Base-by-base conservation (phyloP, 2,329 filamentous ascomycete species). In the Dendryphion nanum region DNA sequence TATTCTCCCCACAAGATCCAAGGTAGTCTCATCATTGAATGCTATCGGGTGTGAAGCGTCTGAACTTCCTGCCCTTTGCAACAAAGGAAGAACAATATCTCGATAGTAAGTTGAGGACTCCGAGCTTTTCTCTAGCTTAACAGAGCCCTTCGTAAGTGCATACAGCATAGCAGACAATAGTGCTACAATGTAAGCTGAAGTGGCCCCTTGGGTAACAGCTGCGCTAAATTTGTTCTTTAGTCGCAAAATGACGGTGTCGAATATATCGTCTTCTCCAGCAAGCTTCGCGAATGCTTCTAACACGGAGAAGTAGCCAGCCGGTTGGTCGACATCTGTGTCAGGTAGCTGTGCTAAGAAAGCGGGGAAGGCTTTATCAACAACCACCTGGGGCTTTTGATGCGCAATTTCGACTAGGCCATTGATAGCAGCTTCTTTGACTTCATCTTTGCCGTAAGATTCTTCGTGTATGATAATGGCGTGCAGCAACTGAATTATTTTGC, bases 251-350 rank as follows among this genome's bases (percentile, higher is more conserved):
- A 85, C 66, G 0, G 80, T 83, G 42, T 82, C 76, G 44, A 85
- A 83, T 10, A 84, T 71, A 24, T 80, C 74, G 43, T 75, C 73
- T 53, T 84, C 81, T 8, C 72, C 70, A 38, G 78, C 81, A 15
- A 86, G 74, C 49, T 82, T 79, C 3, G 82, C 81, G 41, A 86
- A 75, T 1, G 73, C 79, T 51, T 84, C 81, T 17, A 86, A 64
- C 0, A 79, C 77, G 4, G 73, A 64, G n/a, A 75, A 52, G 50
- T 82, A 82, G 5, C 61, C 58, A 5, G 52, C 53, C 7, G 69
- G 61, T 3, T 65, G 64, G 14, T 73, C 70, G n/a, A 67, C 62
- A 40, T 76, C 75, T 2, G 65, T 67, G 42, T 82, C 81, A 2
- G 82, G 82, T 3, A 86, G 63, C 26, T 77, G 75, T 3, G 81